A percentile compares a stretch with the other conserved stretches of the same genome.
Evolutionary conservation across 2,329 filamentous ascomycete genomes (phyloP).

Genomic region (Bertia moriformis): DNA sequence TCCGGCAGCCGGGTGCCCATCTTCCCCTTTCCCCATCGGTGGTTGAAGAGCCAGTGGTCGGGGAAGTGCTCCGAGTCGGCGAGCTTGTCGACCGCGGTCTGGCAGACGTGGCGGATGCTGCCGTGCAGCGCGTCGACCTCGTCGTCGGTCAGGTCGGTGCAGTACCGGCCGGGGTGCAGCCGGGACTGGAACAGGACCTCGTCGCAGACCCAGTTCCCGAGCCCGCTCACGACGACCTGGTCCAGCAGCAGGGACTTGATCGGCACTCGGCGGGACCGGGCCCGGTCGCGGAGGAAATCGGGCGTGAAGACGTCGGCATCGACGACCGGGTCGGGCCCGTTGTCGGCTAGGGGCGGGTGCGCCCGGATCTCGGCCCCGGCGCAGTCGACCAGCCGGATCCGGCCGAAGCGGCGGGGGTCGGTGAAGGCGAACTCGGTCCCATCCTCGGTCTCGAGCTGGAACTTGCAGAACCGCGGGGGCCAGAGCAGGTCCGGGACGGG

Average conservation of each 20-base stretch:
- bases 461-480: slow-evolving; percentile 87
- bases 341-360: slow-evolving; percentile 68
- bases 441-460: slow-evolving; percentile 49
- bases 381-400: slow-evolving; percentile 72
- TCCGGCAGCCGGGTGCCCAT: slow-evolving; percentile 63
- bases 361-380: slow-evolving; percentile 62
- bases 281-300: slow-evolving; percentile 57
- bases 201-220: slow-evolving; percentile 95
- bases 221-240: slow-evolving; percentile 75
- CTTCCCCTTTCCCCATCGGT: slow-evolving; percentile 81
- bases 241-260: slow-evolving; percentile 81
- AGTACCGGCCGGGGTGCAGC: slow-evolving; percentile 86
- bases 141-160: slow-evolving; percentile 59
- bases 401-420: slow-evolving; percentile 64
- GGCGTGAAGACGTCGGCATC: slow-evolving; percentile 67
- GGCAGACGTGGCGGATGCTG: slow-evolving; percentile 65
- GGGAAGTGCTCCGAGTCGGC: slow-evolving; percentile 78
- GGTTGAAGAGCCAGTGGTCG: slow-evolving; percentile 71
- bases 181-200: slow-evolving; percentile 82
- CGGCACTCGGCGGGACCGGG: slow-evolving; percentile 66
- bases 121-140: slow-evolving; percentile 62
- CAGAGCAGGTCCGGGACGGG: too few relatives aligned
- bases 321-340: slow-evolving; percentile 82
- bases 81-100: slow-evolving; percentile 62
- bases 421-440: slow-evolving; percentile 61